Base-by-base conservation (phyloP, 2,329 filamentous ascomycete genomes). In the Alternaria sp. region DNA sequence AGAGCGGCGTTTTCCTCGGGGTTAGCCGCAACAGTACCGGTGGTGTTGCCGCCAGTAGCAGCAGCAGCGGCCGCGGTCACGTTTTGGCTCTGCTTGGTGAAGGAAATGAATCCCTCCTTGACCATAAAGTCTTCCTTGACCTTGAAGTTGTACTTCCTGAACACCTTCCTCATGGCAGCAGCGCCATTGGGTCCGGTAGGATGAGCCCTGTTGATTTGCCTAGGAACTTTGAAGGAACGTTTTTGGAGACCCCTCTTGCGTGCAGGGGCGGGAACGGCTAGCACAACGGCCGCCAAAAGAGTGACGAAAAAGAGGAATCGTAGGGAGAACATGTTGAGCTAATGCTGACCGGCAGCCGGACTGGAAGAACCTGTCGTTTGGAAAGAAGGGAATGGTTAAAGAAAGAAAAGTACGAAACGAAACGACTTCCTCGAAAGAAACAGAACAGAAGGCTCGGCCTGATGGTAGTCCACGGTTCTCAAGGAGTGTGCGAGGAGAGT, bases 1-100 rank as follows among this genome's bases (percentile, higher is more conserved):
- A 92, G 87, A 48, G 86, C 82, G 70, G 91, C 90, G 67, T 88
- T 87, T 44, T 84, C 79, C 64, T 89, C 86, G 12, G 89, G 87
- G 28, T 86, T 88, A 53, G 89, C 88, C 30, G 86, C 80, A 53
- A 92, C 91, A 41, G 84, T 78, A 48, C 89, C 89, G 34, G 76
- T 82, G 70, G 75, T 81, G 52, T 75, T 71, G 22, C 64, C 48
- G 38, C 49, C 61, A 59, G 56, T 62, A 59, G 57, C 49, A 48
- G 46, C 69, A 59, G 57, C 49, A 48, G 46, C 69, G 69, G 43
- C 47, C 41, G 63, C 83, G 79, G 46, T 42, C 18, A 34, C 59
- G 18, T 65, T 63, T 36, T 62, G 41, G 26, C 51, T 64, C 53
- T 71, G 66, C 20, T 65, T 63, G 11, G 55, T 44, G 51, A 67